Conservation (phyloP, 768 basidiomycete genomes). For the Suillus luteus region DNA sequence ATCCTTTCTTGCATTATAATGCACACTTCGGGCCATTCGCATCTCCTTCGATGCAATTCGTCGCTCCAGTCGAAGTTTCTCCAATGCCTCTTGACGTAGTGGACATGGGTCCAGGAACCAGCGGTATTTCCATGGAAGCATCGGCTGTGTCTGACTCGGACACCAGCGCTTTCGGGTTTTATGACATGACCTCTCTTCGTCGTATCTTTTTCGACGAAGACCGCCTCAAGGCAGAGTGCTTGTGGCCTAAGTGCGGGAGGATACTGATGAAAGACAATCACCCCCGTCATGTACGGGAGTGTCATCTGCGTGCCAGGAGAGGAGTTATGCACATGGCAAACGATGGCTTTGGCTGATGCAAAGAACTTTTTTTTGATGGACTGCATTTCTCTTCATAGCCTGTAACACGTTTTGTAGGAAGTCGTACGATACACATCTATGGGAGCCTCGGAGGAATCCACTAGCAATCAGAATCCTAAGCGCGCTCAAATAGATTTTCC, state of each 20-base stretch:
- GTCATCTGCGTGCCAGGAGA: not conserved
- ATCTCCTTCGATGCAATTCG: not conserved
- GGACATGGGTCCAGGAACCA: not conserved
- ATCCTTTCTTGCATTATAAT: not conserved
- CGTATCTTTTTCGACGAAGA: not conserved
- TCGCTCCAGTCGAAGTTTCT: not conserved
- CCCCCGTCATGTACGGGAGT: conserved; percentile 3
- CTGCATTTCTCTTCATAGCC: not conserved
- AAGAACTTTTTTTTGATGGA: not conserved
- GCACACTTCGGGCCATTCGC: not conserved
- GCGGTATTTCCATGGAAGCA: not conserved
- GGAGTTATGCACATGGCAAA: not conserved
- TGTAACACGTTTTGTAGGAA: not conserved
- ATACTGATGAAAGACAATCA: conserved; percentile 6
- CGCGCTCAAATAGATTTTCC: too few species aligned
- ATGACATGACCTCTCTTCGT: not conserved
- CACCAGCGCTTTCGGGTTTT: not conserved
- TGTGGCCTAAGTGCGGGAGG: conserved; percentile 3
- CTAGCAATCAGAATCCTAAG: too few species aligned
- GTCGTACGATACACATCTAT: too few species aligned
- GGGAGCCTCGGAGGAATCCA: too few species aligned
- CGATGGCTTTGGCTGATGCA: not conserved
- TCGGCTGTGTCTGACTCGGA: not conserved
- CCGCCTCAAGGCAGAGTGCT: not conserved
- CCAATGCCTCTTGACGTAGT: not conserved